Evolutionary conservation across 1,139 yeast genomes (phyloP), one percentile per base, ranked within the genome.

Genomic region (Suhomyces ambrosiae): DNA sequence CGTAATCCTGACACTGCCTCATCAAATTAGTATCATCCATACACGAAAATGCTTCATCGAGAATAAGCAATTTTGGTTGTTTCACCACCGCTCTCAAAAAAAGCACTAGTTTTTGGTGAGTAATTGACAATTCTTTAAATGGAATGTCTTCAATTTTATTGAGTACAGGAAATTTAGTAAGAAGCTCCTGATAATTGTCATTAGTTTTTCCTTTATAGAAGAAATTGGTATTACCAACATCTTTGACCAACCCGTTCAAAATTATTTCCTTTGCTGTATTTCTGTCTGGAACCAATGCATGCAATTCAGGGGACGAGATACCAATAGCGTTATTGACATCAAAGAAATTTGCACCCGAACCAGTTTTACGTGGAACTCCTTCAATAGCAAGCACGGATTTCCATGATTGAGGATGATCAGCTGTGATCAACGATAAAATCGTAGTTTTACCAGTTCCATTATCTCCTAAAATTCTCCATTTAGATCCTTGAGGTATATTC

Each of bases 341-440:
- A 52, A 88, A 88, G 53, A 85, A 89, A 37, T 80, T 80, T 11
- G 82, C 76, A 15, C 78, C 80, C 33, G 53, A 52, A 4, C 97
- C 97, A 0, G 90, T 80, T 45, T 74, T 75, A 33, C 96, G 71
- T n/a, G 79, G 74, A 18, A 61, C 61, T 0, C 92, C 94, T 52
- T 84, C 68, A 40, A 89, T 74, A 13, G 71, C 60, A 28, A 92
- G 72, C 18, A 76, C 79, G 3, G 80, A 74, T 49, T 80, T 82
- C 97, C 97, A 92, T 1, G 96, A 82, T 59, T 92, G 96, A 0
- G 98, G 98, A 56, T 92, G 98, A 53, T 92, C 98, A 2, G 96
- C 92, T 0, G 96, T 88, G 24, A 92, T 71, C 28, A 92, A 61
- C 2, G 97, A 81, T 12, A 92, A 62, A 13, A 92, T 62, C 0